Conservation (phyloP, 768 basidiomycete species). For the Sistotremastrum suecicum region DNA sequence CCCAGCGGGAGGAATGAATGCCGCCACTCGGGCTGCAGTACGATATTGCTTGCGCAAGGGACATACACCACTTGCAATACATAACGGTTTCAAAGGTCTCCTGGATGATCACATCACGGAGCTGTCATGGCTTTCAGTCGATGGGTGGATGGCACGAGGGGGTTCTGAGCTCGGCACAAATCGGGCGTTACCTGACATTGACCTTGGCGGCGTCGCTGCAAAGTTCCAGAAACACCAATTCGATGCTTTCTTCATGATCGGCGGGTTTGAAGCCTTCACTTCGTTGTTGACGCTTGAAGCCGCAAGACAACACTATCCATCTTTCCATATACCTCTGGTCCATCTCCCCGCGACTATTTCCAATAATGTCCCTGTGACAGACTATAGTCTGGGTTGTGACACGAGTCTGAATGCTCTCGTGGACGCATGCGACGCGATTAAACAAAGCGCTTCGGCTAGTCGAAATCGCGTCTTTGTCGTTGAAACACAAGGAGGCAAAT, state of each 20-base stretch:
- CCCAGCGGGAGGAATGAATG: conserved; percentile 98
- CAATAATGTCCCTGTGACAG: conserved; percentile 96
- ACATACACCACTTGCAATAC: conserved; percentile 81
- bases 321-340: conserved; percentile 90
- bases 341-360: conserved; percentile 95
- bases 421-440: conserved; percentile 96
- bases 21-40: conserved; percentile 87
- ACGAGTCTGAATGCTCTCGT: conserved; percentile 97
- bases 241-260: conserved; percentile 76
- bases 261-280: conserved; percentile 92
- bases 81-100: conserved; percentile 93
- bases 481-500: conserved; percentile 94
- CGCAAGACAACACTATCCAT: conserved; percentile 70
- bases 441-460: conserved; percentile 95
- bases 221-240: conserved; percentile 81
- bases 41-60: conserved; percentile 89
- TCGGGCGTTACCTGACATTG: conserved; percentile 70
- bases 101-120: conserved; percentile 79
- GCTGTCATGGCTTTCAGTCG: conserved; percentile 91
- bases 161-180: conserved; percentile 98
- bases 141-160: conserved; percentile 90
- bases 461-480: conserved; percentile 94
- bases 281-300: conserved; percentile 66
- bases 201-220: conserved; percentile 79
- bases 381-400: conserved; percentile 90